These are phyloP conservation scores for Phialemonium atrogriseum DNA, from an alignment of 2,329 filamentous ascomycete genomes.

Conservation along the genomic window DNA sequence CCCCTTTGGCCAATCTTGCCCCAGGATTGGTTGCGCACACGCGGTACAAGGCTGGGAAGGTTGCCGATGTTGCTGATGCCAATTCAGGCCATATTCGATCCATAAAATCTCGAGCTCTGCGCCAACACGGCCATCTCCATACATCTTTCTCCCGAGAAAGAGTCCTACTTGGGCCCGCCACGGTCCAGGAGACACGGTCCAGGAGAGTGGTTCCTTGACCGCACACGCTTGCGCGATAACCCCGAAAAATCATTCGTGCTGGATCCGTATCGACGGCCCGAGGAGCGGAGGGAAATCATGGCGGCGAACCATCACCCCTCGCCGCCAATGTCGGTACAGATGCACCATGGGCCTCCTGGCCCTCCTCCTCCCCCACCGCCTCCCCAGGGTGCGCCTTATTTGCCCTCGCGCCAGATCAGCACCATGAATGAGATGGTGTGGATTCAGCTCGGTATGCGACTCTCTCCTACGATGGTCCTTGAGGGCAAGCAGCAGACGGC, in stretches of 20 bases:
- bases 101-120: no score
- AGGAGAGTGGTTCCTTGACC: no score
- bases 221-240: no score
- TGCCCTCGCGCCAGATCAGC: slow-evolving; percentile 66
- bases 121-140: no score
- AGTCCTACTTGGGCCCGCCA: no score
- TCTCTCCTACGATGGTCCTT: slow-evolving; percentile 6
- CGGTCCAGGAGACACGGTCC: no score
- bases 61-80: no score
- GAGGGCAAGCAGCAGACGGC: slow-evolving; percentile 12
- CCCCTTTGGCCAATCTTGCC: no score
- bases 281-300: slow-evolving; percentile 4
- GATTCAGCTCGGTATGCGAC: slow-evolving; percentile 76
- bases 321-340: slow-evolving; percentile 66
- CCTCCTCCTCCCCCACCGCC: slow-evolving; percentile 50
- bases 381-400: slow-evolving; percentile 47
- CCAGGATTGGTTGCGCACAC: no score
- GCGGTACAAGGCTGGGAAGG: no score
- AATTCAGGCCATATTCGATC: no score
- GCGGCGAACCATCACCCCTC: slow-evolving; percentile 66
- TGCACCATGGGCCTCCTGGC: slow-evolving; percentile 54
- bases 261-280: slow-evolving; percentile 4
- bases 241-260: neutral
- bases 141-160: no score
- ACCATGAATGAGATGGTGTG: slow-evolving; percentile 81